A percentile compares a stretch with the other conserved stretches of the same genome.
Conservation (phyloP, 2,329 filamentous ascomycete genomes). For the Penicillium italicum region DNA sequence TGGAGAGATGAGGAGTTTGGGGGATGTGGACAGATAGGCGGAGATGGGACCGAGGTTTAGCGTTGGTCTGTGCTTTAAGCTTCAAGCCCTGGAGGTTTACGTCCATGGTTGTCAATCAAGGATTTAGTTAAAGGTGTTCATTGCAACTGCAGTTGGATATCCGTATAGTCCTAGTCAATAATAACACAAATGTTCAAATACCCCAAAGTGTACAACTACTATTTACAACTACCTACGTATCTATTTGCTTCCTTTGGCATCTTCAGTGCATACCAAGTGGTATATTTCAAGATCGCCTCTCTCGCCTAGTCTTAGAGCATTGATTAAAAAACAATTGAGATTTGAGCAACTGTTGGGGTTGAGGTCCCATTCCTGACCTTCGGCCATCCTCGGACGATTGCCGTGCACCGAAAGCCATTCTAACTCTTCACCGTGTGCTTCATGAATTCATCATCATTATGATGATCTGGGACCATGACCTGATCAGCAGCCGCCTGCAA, state of each 20-base stretch:
- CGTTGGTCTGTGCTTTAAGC: slow-evolving; percentile 12
- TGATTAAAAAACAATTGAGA: too few relatives aligned
- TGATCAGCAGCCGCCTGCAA: slow-evolving; percentile 34
- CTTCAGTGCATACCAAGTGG: too few relatives aligned
- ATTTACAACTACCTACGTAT: too few relatives aligned
- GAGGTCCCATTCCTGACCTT: background rate
- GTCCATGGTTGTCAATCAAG: background rate
- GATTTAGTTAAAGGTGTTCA: background rate
- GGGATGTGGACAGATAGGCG: slow-evolving; percentile 10
- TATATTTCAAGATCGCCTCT: too few relatives aligned
- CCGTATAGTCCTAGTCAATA: too few relatives aligned
- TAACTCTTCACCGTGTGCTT: background rate
- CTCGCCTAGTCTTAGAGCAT: too few relatives aligned
- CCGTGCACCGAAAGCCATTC: background rate
- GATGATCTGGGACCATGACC: slow-evolving; percentile 11
- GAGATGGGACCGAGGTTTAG: slow-evolving; percentile 3
- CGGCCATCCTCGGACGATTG: background rate
- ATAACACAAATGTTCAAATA: too few relatives aligned
- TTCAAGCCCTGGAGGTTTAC: background rate
- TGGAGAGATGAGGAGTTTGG: background rate
- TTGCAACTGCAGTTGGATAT: too few relatives aligned
- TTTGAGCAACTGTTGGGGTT: background rate
- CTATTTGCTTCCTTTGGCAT: too few relatives aligned
- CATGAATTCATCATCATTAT: background rate
- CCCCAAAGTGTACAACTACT: too few relatives aligned